Evolutionary conservation across 2,329 filamentous ascomycete species (phyloP).

Genomic region (Xylaria sp.): DNA sequence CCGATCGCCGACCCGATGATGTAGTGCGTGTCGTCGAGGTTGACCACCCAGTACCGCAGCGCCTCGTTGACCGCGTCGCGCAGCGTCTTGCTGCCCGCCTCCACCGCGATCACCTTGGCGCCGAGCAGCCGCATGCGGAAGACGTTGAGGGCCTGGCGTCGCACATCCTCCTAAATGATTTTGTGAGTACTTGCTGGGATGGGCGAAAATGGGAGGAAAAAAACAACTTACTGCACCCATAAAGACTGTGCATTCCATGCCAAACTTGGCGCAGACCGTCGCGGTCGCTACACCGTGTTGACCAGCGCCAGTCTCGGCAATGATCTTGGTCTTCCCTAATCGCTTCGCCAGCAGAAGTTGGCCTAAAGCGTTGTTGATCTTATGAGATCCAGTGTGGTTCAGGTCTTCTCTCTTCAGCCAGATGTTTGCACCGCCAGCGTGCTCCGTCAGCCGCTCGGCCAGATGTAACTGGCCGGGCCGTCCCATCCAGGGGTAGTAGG

Average conservation of each 20-base stretch:
- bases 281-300: conserved; percentile 98
- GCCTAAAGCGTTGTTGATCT: conserved; percentile 98
- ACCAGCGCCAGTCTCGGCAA: conserved; percentile 95
- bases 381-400: conserved; percentile 97
- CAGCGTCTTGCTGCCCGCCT: conserved; percentile 82
- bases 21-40: conserved; percentile 94
- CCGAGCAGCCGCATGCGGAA: conserved; percentile 98
- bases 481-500: conserved; percentile 97
- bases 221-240: conserved; percentile 76
- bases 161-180: conserved; percentile 74
- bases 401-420: conserved; percentile 98
- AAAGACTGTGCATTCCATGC: conserved; percentile 96
- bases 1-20: conserved; percentile 98
- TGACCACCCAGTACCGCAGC: conserved; percentile 88
- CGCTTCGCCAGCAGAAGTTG: conserved; percentile 85
- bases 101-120: conserved; percentile 88
- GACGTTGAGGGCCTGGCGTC: conserved; percentile 93
- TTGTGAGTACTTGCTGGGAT: conserved; percentile 23
- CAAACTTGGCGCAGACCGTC: conserved; percentile 96
- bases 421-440: conserved; percentile 91
- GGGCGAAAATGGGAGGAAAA: neutral
- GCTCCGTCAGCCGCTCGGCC: conserved; percentile 83
- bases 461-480: conserved; percentile 89
- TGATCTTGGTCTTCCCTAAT: conserved; percentile 94
- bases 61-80: conserved; percentile 95